Percentiles rank a stretch among this genome's conserved stretches.
These are phyloP conservation scores for Rhododendron mucronatum DNA, from an alignment of 148 eudicot genomes.

Conservation along the genomic window DNA sequence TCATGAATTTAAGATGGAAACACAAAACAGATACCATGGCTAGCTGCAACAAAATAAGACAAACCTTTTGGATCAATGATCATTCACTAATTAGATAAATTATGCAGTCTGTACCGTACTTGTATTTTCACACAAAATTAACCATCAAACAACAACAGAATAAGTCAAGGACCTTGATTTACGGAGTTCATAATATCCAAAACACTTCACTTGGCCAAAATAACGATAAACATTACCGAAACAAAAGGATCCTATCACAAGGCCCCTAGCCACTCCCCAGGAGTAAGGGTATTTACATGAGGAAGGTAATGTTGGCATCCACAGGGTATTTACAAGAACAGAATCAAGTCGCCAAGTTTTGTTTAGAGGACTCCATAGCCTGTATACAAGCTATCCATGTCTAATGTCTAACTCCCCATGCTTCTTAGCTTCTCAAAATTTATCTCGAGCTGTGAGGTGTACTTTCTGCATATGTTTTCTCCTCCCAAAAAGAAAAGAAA, in stretches of 20 bases:
- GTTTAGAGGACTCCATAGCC: neutral
- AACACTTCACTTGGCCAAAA: neutral
- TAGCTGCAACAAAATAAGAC: neutral
- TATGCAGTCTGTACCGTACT: neutral
- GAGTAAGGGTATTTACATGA: conserved; percentile 28
- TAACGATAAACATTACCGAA: neutral
- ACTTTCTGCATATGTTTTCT: no score
- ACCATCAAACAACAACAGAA: neutral
- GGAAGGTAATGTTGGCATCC: conserved; percentile 2
- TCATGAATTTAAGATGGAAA: neutral
- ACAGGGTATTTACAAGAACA: neutral
- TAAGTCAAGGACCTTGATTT: neutral
- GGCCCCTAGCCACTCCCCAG: neutral
- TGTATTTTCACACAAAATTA: neutral
- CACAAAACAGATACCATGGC: neutral
- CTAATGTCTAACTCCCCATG: neutral
- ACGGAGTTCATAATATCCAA: neutral
- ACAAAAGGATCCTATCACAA: neutral
- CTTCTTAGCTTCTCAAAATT: no score
- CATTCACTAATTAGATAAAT: neutral
- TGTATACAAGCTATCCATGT: no score
- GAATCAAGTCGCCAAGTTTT: no score
- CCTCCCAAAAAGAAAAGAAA: no score
- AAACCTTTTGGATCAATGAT: neutral
- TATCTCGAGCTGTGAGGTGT: no score